phyloP scores from a whole-genome alignment of 2,329 filamentous ascomycete genomes.

The Monosporascus ibericus region DNA sequence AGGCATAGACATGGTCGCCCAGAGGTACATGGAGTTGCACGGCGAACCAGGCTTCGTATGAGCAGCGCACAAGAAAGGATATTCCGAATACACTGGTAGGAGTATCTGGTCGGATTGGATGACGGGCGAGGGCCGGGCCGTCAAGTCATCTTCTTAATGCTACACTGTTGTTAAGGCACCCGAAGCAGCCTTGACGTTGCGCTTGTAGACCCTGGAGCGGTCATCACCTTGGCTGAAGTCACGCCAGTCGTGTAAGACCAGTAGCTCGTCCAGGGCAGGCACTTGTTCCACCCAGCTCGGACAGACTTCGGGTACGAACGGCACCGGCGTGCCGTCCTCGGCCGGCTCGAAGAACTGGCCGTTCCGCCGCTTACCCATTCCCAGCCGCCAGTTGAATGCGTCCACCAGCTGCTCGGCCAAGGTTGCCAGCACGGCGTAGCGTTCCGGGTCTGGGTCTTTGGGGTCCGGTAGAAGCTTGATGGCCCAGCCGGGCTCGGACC shows the following conservation, averaged over 20 bases:
- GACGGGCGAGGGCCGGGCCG: background rate
- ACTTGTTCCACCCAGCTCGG: constrained; percentile 4
- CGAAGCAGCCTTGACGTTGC: constrained; percentile 1
- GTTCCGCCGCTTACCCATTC: constrained; percentile 13
- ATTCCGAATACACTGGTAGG: background rate
- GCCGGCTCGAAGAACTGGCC: constrained; percentile 3
- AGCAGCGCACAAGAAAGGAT: background rate
- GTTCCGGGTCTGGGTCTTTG: constrained; percentile 17
- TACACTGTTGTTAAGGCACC: constrained; percentile 1
- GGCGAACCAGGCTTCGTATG: constrained; percentile 1
- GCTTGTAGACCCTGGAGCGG: background rate
- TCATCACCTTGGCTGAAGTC: background rate
- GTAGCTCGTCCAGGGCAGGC: constrained; percentile 1
- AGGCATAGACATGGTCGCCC: constrained; percentile 2
- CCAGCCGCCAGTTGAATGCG: constrained; percentile 19
- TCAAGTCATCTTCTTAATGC: background rate
- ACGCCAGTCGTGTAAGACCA: constrained; percentile 2
- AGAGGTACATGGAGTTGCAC: constrained; percentile 1
- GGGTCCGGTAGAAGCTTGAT: constrained; percentile 13
- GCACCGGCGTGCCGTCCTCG: constrained; percentile 3
- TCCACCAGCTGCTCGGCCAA: constrained; percentile 15
- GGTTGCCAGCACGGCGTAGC: constrained; percentile 18
- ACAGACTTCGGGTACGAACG: constrained; percentile 2
- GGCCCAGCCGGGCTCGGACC: constrained; percentile 13
- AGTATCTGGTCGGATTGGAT: too few relatives aligned